Percentiles rank a stretch among this genome's conserved stretches.
phyloP scores from a whole-genome alignment of 768 basidiomycete species.

The Ephemerocybe angulata region DNA sequence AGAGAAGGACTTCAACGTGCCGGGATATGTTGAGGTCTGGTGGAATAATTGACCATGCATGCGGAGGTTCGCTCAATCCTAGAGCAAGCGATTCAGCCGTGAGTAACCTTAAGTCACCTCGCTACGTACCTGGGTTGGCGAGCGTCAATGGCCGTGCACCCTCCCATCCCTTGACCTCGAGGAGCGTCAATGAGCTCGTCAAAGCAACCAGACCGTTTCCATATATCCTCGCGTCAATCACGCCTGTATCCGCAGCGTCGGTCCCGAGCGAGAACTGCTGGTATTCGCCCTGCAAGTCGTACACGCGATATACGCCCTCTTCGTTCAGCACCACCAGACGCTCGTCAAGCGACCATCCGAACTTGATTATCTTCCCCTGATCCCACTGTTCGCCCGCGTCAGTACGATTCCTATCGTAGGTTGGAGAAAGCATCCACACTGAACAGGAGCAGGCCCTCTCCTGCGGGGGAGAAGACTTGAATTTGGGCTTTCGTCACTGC shows the following conservation, averaged over 20 bases:
- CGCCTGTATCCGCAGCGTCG: constrained; percentile 78
- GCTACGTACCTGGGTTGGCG: constrained; percentile 64
- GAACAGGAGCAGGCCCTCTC: constrained; percentile 63
- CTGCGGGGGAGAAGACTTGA: constrained; percentile 83
- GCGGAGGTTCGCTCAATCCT: constrained; percentile 78
- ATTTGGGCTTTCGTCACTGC: constrained; percentile 75
- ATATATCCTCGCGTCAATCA: constrained; percentile 82
- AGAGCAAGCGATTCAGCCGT: constrained; percentile 6
- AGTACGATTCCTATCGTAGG: constrained; percentile 14
- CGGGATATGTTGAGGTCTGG: constrained; percentile 87
- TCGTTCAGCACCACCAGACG: constrained; percentile 83
- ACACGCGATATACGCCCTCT: constrained; percentile 87
- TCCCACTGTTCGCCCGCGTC: constrained; percentile 74
- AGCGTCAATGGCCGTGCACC: constrained; percentile 70
- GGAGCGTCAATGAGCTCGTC: constrained; percentile 65
- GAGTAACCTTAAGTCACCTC: neutral
- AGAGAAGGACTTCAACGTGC: constrained; percentile 86
- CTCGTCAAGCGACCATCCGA: constrained; percentile 85
- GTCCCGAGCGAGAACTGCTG: constrained; percentile 78
- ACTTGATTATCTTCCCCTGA: constrained; percentile 73
- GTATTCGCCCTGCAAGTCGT: constrained; percentile 84
- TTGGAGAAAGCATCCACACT: constrained; percentile 54
- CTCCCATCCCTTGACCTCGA: constrained; percentile 90
- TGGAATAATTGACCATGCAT: constrained; percentile 85
- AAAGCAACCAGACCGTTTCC: constrained; percentile 86